phyloP scores from a whole-genome alignment of 345 rosid genomes.

The Salix purpurea region DNA sequence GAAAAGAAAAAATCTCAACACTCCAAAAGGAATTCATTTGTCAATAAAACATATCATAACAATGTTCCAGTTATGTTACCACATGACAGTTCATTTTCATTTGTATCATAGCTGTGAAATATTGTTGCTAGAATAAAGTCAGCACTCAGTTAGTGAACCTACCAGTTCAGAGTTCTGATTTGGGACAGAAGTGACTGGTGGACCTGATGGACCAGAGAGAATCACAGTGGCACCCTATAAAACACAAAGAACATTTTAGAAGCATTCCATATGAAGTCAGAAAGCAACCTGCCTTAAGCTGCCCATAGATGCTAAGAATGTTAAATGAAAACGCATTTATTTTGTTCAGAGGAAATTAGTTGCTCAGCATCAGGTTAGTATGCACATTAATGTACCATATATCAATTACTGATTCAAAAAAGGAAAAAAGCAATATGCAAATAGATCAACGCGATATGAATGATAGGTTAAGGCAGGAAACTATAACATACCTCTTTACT shows the following conservation, averaged over 20 bases:
- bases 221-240: slow-evolving; percentile 86
- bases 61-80: neutral
- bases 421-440: neutral
- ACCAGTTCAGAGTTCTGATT: slow-evolving; percentile 88
- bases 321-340: neutral
- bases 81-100: neutral
- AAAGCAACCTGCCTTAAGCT: slow-evolving; percentile 1
- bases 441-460: neutral
- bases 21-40: neutral
- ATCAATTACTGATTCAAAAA: neutral
- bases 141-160: slow-evolving; percentile 17
- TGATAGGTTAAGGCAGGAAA: neutral
- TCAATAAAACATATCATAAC: neutral
- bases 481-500: slow-evolving; percentile 79
- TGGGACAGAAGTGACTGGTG: slow-evolving; percentile 81
- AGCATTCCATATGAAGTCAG: slow-evolving; percentile 9
- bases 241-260: slow-evolving; percentile 25
- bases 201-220: slow-evolving; percentile 98
- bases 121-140: neutral
- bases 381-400: neutral
- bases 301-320: neutral
- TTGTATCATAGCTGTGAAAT: neutral
- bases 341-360: neutral
- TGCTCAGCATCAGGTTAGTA: neutral
- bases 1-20: neutral